Base-by-base conservation (phyloP, 352 stramenopile species). In the Aphanomyces cochlioides region DNA sequence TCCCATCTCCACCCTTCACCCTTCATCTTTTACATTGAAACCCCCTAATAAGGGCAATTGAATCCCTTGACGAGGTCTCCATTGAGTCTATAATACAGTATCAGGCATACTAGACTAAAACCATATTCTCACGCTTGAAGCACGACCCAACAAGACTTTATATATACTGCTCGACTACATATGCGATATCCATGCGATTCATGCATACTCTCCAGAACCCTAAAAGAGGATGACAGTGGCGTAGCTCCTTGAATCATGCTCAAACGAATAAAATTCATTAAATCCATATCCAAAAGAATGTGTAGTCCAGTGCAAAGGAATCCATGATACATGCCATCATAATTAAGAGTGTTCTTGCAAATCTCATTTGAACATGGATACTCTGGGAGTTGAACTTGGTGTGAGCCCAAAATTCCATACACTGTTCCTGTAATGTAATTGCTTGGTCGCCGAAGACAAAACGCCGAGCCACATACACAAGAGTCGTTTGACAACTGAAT, bases 241-340 rank as follows among this genome's bases (percentile, higher is more conserved):
- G 43, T 48, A 15, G 43, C 8, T 48, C 43, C 43, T 15, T 15
- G 8, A 15, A 48, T 15, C 43, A 48, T 15, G 15, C 15, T 48
- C 15, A 15, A 8, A 15, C 43, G 8, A 15, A 48, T 48, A 15
- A 48, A 8, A 48, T 48, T 48, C 8, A 48, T 15, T 48, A 48
- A 48, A 48, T 48, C 43, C 8, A 48, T 48, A 15, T 48, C 43
- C 8, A 48, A 15, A 15, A 48, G 15, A 48, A 15, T 15, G 8
- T 48, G 43, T 15, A 48, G 8, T 48, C 8, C 8, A 8, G 43
- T 48, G 8, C 43, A 15, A 15, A 48, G 15, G 15, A 48, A 48
- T 48, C 43, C 43, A 48, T 48, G 43, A 48, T 48, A 48, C 43
- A 48, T 48, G 43, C 43, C 43, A 15, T 48, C 43, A 48, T 15